Base-by-base conservation (phyloP, 78 protist genomes). In the Isochrysis galbana region DNA sequence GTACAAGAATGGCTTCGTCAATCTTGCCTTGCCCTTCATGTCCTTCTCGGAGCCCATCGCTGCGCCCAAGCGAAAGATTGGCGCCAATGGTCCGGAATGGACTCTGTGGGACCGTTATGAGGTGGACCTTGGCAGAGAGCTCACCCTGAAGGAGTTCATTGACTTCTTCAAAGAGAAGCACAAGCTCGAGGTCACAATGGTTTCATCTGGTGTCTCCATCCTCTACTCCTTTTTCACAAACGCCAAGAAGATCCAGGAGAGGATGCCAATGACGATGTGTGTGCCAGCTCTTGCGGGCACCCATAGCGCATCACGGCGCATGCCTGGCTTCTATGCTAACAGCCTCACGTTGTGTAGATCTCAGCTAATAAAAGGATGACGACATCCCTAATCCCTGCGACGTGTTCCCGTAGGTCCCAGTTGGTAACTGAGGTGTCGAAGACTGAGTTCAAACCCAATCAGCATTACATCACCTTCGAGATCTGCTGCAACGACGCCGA, bases 11-110 rank as follows among this genome's bases (percentile, higher is more conserved):
- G 93, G 95, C 39, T 99, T 98, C 93, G 87, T 97, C 55, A 99
- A 99, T 96, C 94, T 99, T 1, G 99, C 99, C 25, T 92, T 98
- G 19, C 99, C 99, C 55, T 87, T 98, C 94, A 69, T 97, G 74
- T 93, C 92, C 83, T 95, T 96, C 89, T 94, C 98, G 19, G 98
- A 97, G 54, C 99, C 99, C 47, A 90, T 95, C n/a, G 96, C 95
- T 0, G 95, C 99, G 1, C 94, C 97, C 46, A 86, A 51, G 91
- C 23, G 0, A 23, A 38, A n/a, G 51, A 32, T 55, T 32, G 72
- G 91, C 91, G 11, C 2, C 34, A 1, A 17, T 2, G 91, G 47
- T 45, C 4, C 32, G 87, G 47, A 48, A 48, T 97, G 95, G 96
- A 92, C 97, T 0, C 94, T 97, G 23, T 97, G 99, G 97, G 90